These are phyloP conservation scores for Vanrija sp. DNA, from an alignment of 1,284 basidiomycete species.

Conservation along the genomic window DNA sequence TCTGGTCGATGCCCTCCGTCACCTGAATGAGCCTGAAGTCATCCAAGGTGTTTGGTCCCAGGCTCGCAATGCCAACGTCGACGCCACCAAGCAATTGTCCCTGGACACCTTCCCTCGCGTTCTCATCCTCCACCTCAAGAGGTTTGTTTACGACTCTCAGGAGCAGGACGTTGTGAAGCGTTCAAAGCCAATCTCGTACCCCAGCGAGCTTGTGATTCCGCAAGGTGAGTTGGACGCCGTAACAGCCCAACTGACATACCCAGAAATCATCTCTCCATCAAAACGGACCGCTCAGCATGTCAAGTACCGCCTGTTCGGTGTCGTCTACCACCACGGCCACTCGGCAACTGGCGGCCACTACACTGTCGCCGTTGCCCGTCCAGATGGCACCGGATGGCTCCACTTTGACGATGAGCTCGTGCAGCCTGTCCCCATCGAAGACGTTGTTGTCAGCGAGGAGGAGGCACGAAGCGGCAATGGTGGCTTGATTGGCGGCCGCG, in stretches of 20 bases:
- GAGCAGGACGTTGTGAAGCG: slow-evolving; percentile 66
- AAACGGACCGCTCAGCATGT: slow-evolving; percentile 54
- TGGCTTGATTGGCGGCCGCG: slow-evolving; percentile 44
- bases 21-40: slow-evolving; percentile 74
- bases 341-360: slow-evolving; percentile 93
- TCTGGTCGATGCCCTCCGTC: slow-evolving; percentile 76
- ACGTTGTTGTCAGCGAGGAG: slow-evolving; percentile 63
- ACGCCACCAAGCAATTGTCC: slow-evolving; percentile 82
- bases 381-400: slow-evolving; percentile 67
- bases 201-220: slow-evolving; percentile 70
- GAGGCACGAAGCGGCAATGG: slow-evolving; percentile 57
- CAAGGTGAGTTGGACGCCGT: slow-evolving; percentile 53
- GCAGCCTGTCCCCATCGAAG: slow-evolving; percentile 68
- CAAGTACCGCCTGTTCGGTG: slow-evolving; percentile 82
- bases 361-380: slow-evolving; percentile 84
- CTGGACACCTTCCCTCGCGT: slow-evolving; percentile 83
- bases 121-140: slow-evolving; percentile 85
- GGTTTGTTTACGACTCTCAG: slow-evolving; percentile 79
- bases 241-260: not conserved
- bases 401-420: slow-evolving; percentile 90
- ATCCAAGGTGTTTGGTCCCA: slow-evolving; percentile 68
- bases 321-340: slow-evolving; percentile 88
- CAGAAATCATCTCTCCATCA: slow-evolving; percentile 65
- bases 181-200: slow-evolving; percentile 75
- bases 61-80: slow-evolving; percentile 60